Evolutionary conservation across 352 stramenopile genomes (phyloP).

Genomic region (Blastocystis sp.): DNA sequence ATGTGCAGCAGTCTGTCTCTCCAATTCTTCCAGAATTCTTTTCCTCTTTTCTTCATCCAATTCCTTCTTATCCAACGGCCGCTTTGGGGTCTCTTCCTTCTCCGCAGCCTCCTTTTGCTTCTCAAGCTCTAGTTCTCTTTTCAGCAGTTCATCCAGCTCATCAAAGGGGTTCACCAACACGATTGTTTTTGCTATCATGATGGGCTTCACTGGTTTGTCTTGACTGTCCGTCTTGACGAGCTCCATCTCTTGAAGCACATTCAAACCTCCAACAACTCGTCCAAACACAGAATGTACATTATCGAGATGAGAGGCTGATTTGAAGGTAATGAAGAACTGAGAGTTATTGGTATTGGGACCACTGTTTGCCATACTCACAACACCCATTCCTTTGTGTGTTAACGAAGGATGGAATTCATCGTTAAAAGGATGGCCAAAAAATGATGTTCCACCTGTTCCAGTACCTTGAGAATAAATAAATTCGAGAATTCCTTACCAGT

Average conservation of each 20-base stretch:
- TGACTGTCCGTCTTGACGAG: conserved; percentile 71
- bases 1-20: conserved; percentile 33
- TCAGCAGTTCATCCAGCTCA: conserved; percentile 66
- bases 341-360: conserved; percentile 86
- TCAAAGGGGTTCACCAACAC: conserved; percentile 82
- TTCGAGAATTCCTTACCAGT: conserved; percentile 69
- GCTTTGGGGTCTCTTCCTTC: background rate
- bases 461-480: conserved; percentile 67
- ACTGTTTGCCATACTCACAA: conserved; percentile 92
- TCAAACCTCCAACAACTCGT: conserved; percentile 81
- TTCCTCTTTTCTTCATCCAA: conserved; percentile 70
- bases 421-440: conserved; percentile 84
- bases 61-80: conserved; percentile 49
- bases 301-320: conserved; percentile 86
- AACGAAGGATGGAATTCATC: conserved; percentile 93
- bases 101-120: background rate
- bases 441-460: conserved; percentile 81
- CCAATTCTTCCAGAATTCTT: conserved; percentile 66
- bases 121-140: conserved; percentile 18
- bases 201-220: conserved; percentile 75
- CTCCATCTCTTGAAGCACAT: conserved; percentile 76
- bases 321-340: conserved; percentile 99
- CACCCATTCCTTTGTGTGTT: conserved; percentile 78
- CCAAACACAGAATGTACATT: conserved; percentile 94
- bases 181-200: conserved; percentile 74